A percentile compares a stretch with the other conserved stretches of the same genome.
Evolutionary conservation across 1,284 basidiomycete genomes (phyloP).

Genomic region (Leccinum colubrinum): DNA sequence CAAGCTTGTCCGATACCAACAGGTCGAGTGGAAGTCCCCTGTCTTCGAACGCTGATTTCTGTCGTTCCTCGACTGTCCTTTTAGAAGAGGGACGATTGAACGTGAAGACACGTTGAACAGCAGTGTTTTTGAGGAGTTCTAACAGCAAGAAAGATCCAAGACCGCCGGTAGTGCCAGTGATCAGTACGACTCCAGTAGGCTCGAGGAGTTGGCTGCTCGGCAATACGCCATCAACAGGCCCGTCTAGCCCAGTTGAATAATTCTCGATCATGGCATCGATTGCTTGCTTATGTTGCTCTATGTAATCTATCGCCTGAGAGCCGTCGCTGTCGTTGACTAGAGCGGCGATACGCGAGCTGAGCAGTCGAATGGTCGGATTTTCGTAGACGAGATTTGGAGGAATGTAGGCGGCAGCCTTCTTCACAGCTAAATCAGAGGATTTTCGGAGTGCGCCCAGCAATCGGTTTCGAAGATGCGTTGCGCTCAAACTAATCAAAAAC

Average conservation of each 20-base stretch:
- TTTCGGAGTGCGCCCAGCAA: slow-evolving; percentile 19
- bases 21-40: neutral
- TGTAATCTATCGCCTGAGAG: neutral
- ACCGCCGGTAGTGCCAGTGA: neutral
- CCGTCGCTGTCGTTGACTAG: neutral
- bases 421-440: slow-evolving; percentile 1
- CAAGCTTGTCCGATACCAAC: slow-evolving; percentile 5
- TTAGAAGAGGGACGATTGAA: slow-evolving; percentile 20
- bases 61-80: slow-evolving; percentile 4
- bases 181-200: neutral
- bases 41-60: slow-evolving; percentile 7
- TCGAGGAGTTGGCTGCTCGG: neutral
- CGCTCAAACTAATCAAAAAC: slow-evolving; percentile 19
- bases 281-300: neutral
- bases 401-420: slow-evolving; percentile 3
- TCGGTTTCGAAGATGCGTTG: neutral
- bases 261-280: slow-evolving; percentile 19
- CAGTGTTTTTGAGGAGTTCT: neutral
- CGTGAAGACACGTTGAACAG: slow-evolving; percentile 22
- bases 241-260: neutral
- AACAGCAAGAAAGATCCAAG: neutral
- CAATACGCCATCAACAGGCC: neutral
- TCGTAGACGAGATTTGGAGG: slow-evolving; percentile 19
- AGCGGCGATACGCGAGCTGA: slow-evolving; percentile 5
- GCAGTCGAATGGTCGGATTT: slow-evolving; percentile 14